phyloP scores from a whole-genome alignment of 148 eudicot species.

The Diospyros kaki region DNA sequence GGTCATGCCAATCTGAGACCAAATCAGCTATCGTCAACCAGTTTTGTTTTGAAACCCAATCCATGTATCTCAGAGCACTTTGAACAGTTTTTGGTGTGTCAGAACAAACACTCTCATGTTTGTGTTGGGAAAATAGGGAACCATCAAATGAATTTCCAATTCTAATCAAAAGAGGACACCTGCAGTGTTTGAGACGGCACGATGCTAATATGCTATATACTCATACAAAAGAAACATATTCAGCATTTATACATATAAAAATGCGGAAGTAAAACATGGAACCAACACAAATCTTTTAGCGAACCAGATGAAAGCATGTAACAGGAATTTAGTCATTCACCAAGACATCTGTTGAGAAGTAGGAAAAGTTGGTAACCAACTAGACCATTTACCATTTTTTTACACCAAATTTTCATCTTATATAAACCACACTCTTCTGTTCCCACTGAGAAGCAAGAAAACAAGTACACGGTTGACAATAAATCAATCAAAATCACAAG shows the following conservation, averaged over 20 bases:
- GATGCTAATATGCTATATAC: neutral
- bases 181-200: neutral
- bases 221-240: neutral
- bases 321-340: neutral
- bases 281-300: neutral
- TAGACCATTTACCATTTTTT: neutral
- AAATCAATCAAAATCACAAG: neutral
- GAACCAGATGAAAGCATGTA: constrained; percentile 6
- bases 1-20: too few species aligned
- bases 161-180: neutral
- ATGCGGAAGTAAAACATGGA: neutral
- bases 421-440: constrained; percentile 2
- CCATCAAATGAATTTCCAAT: constrained; percentile 2
- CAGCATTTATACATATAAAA: neutral
- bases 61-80: too few species aligned
- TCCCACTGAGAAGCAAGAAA: neutral
- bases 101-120: constrained; percentile 3
- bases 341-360: neutral
- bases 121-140: constrained; percentile 2
- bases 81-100: neutral
- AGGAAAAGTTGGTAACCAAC: constrained; percentile 23
- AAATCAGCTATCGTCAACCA: too few species aligned
- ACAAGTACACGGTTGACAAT: neutral
- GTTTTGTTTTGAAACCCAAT: too few species aligned
- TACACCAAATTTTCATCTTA: neutral